Percentiles rank a stretch among this genome's conserved stretches.
Conservation (phyloP, 257 asterid genomes). For the Linaria vulgaris region DNA sequence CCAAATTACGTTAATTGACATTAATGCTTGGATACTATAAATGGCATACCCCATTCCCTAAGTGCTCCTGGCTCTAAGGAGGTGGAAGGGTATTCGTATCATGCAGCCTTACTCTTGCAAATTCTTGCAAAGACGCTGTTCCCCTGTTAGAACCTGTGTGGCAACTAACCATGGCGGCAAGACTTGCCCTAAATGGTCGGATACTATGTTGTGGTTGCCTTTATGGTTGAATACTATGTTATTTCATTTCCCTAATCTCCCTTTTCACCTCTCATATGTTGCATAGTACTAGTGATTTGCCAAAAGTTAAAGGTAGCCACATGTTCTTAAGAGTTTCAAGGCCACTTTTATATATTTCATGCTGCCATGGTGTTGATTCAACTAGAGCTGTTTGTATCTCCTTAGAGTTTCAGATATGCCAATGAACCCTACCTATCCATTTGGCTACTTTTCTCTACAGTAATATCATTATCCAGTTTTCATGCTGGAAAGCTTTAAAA, state of each 20-base stretch:
- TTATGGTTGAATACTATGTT: neutral
- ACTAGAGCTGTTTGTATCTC: neutral
- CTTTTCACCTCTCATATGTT: slow-evolving; percentile 1
- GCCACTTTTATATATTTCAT: neutral
- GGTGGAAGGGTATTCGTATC: no score
- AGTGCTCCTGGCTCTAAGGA: no score
- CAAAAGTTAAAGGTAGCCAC: neutral
- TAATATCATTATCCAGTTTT: slow-evolving; percentile 10
- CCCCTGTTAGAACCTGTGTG: no score
- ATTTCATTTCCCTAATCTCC: slow-evolving; percentile 9
- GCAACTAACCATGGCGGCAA: no score
- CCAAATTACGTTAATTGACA: neutral
- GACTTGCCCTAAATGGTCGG: no score
- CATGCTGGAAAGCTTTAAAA: neutral
- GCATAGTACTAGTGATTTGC: neutral
- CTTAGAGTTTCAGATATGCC: slow-evolving; percentile 1
- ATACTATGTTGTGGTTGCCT: no score
- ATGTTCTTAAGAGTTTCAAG: neutral
- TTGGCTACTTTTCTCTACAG: slow-evolving; percentile 1
- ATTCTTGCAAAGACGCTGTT: no score
- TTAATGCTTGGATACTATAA: no score
- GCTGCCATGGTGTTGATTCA: slow-evolving; percentile 4
- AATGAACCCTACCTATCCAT: neutral
- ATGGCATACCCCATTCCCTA: no score
- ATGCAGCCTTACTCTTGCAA: no score